These are phyloP conservation scores for Drechslera avenae DNA, from an alignment of 2,329 filamentous ascomycete species.

Conservation along the genomic window DNA sequence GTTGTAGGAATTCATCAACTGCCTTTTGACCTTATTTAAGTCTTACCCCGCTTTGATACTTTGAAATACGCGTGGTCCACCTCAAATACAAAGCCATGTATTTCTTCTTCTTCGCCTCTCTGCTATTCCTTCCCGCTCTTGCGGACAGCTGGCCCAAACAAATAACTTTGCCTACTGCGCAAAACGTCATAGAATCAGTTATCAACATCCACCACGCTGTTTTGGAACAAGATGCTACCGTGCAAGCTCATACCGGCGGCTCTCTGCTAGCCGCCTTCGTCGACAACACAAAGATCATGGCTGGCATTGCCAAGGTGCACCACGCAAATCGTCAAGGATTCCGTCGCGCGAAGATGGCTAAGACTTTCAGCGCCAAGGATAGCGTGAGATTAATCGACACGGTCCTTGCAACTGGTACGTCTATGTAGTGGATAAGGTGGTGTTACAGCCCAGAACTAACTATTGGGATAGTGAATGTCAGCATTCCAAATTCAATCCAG, in stretches of 20 bases:
- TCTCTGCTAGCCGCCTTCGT: slow-evolving; percentile 16
- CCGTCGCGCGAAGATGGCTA: slow-evolving; percentile 15
- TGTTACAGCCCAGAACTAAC: too few species aligned
- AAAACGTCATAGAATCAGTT: slow-evolving; percentile 7
- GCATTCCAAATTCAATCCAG: slow-evolving; percentile 16
- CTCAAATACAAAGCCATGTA: too few species aligned
- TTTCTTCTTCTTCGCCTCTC: too few species aligned
- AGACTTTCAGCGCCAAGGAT: slow-evolving; percentile 14
- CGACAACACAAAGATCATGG: slow-evolving; percentile 18
- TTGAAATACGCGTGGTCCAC: too few species aligned
- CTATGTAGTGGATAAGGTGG: too few species aligned
- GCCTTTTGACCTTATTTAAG: too few species aligned
- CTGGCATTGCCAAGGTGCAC: slow-evolving; percentile 26
- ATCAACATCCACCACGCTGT: slow-evolving; percentile 25
- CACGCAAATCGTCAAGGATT: slow-evolving; percentile 23
- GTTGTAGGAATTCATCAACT: too few species aligned
- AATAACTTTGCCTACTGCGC: not conserved
- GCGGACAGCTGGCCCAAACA: slow-evolving; percentile 1
- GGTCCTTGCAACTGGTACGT: slow-evolving; percentile 15
- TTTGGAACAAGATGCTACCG: slow-evolving; percentile 14
- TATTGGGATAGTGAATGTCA: slow-evolving; percentile 14
- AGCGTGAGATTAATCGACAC: slow-evolving; percentile 13
- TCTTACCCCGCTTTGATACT: too few species aligned
- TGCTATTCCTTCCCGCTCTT: slow-evolving; percentile 1
- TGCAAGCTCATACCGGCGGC: slow-evolving; percentile 8